These are phyloP conservation scores for Fusarium ramigenum DNA, from an alignment of 2,329 filamentous ascomycete species.

Conservation along the genomic window DNA sequence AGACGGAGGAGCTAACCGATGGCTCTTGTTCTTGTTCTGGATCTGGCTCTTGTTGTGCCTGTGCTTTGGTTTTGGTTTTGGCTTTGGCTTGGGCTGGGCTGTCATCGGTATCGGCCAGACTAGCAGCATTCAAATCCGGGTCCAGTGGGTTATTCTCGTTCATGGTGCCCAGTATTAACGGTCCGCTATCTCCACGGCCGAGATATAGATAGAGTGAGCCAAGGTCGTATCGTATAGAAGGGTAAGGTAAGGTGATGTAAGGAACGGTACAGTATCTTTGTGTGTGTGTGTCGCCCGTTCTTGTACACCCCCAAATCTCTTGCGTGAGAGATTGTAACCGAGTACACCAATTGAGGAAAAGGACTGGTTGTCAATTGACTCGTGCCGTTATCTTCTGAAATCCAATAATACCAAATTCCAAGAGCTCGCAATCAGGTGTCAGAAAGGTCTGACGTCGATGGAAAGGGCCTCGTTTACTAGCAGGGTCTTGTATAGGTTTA, in stretches of 20 bases:
- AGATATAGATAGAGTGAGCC: slow-evolving; percentile 23
- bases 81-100: slow-evolving; percentile 18
- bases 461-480: slow-evolving; percentile 14
- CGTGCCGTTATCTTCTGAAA: not conserved
- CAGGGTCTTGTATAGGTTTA: not conserved
- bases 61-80: slow-evolving; percentile 12
- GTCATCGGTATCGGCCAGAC: slow-evolving; percentile 37
- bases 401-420: not conserved
- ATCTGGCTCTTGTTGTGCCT: not conserved
- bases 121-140: slow-evolving; percentile 39
- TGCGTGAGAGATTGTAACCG: not conserved
- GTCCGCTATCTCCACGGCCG: slow-evolving; percentile 19
- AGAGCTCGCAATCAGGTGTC: slow-evolving; percentile 1
- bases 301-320: slow-evolving; percentile 14
- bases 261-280: not conserved
- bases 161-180: slow-evolving; percentile 29
- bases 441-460: slow-evolving; percentile 21
- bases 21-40: not conserved
- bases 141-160: slow-evolving; percentile 35
- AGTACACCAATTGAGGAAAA: not conserved
- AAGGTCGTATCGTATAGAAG: slow-evolving; percentile 14
- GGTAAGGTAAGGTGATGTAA: not conserved
- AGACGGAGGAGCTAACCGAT: slow-evolving; percentile 41
- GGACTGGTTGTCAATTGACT: slow-evolving; percentile 8
- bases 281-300: slow-evolving; percentile 12